These are phyloP conservation scores for Hypoxylon sp. DNA, from an alignment of 2,329 filamentous ascomycete genomes.

Conservation along the genomic window DNA sequence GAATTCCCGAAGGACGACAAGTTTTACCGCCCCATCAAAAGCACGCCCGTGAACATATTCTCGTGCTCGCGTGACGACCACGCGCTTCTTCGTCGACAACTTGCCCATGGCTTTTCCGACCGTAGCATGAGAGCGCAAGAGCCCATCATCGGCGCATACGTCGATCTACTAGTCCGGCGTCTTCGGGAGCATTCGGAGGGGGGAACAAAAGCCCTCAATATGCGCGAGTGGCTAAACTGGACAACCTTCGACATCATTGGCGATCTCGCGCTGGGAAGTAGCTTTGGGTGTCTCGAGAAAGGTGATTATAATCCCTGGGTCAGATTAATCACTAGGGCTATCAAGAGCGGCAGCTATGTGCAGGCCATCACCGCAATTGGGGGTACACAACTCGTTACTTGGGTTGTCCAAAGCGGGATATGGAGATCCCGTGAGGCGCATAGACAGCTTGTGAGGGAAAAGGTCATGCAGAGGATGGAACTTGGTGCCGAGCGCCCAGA, in stretches of 20 bases:
- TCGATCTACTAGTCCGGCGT: slow-evolving; percentile 39
- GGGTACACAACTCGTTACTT: slow-evolving; percentile 26
- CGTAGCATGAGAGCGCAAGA: slow-evolving; percentile 46
- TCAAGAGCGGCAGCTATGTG: slow-evolving; percentile 2
- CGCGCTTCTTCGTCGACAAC: neutral
- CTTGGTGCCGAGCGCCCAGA: slow-evolving; percentile 34
- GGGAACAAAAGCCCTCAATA: slow-evolving; percentile 44
- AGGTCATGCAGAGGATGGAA: slow-evolving; percentile 41
- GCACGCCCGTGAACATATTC: neutral
- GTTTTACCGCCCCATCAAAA: slow-evolving; percentile 4
- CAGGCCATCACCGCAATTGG: slow-evolving; percentile 36
- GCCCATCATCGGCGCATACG: slow-evolving; percentile 45
- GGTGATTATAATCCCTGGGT: slow-evolving; percentile 6
- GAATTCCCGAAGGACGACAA: slow-evolving; percentile 36
- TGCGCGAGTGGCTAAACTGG: slow-evolving; percentile 48
- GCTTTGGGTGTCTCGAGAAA: slow-evolving; percentile 4
- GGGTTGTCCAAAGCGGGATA: slow-evolving; percentile 33
- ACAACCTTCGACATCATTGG: slow-evolving; percentile 54
- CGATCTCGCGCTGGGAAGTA: slow-evolving; percentile 23
- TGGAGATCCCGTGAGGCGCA: slow-evolving; percentile 30
- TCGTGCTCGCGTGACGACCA: neutral
- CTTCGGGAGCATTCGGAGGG: slow-evolving; percentile 31
- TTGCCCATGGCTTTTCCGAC: slow-evolving; percentile 19
- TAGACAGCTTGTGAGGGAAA: slow-evolving; percentile 21
- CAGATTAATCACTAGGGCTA: neutral